Conservation (phyloP, 78 protist genomes). For the Mastigamoeba balamuthi region DNA sequence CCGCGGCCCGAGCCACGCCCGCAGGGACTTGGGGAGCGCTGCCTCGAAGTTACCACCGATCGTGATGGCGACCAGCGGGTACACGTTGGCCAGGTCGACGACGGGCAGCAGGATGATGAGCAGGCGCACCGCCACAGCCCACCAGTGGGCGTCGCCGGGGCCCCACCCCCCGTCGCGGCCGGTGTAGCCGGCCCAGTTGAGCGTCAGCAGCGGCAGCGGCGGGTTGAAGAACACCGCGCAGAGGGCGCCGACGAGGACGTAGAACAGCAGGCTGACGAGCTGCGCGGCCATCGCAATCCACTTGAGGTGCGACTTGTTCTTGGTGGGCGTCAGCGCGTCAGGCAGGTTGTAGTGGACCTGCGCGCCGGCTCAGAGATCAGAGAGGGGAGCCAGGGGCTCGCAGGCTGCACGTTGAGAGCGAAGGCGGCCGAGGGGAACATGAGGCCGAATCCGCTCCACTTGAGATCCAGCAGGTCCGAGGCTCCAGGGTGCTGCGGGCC, state of each 20-base stretch:
- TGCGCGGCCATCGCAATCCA: background rate
- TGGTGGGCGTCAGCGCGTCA: background rate
- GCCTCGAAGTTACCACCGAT: background rate
- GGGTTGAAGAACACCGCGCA: background rate
- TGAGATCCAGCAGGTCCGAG: background rate
- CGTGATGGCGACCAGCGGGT: background rate
- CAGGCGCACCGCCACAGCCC: background rate
- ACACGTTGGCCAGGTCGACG: background rate
- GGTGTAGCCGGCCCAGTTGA: background rate
- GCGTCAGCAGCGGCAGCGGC: background rate
- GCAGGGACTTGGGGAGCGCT: background rate
- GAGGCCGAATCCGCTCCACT: background rate
- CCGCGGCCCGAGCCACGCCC: too few relatives aligned
- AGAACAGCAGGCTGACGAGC: background rate
- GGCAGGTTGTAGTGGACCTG: background rate
- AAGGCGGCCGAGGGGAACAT: background rate
- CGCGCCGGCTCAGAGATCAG: background rate
- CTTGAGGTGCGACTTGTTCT: background rate
- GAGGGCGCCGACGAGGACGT: background rate
- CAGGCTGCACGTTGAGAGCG: too few relatives aligned
- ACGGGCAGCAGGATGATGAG: background rate
- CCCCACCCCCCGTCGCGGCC: background rate
- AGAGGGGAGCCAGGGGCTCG: background rate
- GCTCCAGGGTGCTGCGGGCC: background rate
- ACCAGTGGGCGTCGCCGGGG: background rate